Evolutionary conservation across 1,284 basidiomycete species (phyloP).

Genomic region (Papiliotrema fonsecae): DNA sequence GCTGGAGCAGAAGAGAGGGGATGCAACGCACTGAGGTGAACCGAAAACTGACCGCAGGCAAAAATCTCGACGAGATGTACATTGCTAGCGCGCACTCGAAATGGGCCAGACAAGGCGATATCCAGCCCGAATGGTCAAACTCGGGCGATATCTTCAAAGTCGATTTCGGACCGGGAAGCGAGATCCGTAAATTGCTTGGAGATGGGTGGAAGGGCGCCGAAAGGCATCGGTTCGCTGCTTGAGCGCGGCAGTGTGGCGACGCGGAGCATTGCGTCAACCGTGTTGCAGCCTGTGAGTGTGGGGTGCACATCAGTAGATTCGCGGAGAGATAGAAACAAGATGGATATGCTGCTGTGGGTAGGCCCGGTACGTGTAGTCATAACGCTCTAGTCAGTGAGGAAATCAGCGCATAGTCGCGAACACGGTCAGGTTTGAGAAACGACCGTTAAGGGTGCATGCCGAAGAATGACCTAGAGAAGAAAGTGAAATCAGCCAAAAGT

Average conservation of each 20-base stretch:
- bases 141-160: conserved; percentile 36
- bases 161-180: conserved; percentile 25
- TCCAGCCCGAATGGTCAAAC: conserved; percentile 19
- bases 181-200: conserved; percentile 22
- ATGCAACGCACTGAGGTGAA: too few relatives aligned
- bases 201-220: conserved; percentile 34
- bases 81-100: conserved; percentile 33
- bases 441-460: neutral
- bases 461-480: neutral
- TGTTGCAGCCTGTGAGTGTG: too few relatives aligned
- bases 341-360: too few relatives aligned
- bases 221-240: conserved; percentile 15
- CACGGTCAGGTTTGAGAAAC: too few relatives aligned
- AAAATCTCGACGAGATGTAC: conserved; percentile 35
- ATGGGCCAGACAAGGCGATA: conserved; percentile 25
- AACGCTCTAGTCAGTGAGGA: too few relatives aligned
- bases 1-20: too few relatives aligned
- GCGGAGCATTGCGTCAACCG: neutral
- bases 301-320: too few relatives aligned
- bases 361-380: too few relatives aligned
- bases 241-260: neutral
- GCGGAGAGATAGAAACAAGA: too few relatives aligned
- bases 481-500: neutral
- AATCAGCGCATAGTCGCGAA: too few relatives aligned
- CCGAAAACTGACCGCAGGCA: conserved; percentile 6